A percentile compares a stretch with the other conserved stretches of the same genome.
phyloP scores from a whole-genome alignment of 352 stramenopile genomes.

The Thalassiosira hispida region DNA sequence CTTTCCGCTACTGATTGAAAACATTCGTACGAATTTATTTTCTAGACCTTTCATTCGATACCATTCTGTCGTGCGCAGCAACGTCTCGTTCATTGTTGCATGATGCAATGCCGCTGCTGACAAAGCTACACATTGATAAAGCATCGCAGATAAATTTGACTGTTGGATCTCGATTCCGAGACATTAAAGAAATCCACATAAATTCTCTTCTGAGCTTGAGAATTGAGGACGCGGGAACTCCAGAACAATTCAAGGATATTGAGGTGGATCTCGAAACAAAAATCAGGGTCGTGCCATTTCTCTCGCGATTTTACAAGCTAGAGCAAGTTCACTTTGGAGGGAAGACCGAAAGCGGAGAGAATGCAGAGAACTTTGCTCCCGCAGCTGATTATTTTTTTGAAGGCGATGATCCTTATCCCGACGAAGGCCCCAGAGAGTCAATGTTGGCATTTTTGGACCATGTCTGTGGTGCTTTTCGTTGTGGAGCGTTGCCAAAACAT shows the following conservation, averaged over 20 bases:
- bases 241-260: not conserved
- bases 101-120: slow-evolving; percentile 3
- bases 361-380: slow-evolving; percentile 2
- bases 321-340: slow-evolving; percentile 25
- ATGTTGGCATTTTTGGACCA: slow-evolving; percentile 1
- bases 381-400: no score
- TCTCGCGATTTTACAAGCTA: slow-evolving; percentile 3
- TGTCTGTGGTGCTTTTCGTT: not conserved
- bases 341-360: not conserved
- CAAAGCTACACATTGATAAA: slow-evolving; percentile 14
- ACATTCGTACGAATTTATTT: not conserved
- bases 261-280: slow-evolving; percentile 6
- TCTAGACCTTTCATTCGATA: slow-evolving; percentile 1
- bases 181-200: slow-evolving; percentile 26
- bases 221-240: not conserved
- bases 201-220: slow-evolving; percentile 4
- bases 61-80: slow-evolving; percentile 4
- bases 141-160: not conserved
- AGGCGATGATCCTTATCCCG: no score
- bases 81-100: slow-evolving; percentile 1
- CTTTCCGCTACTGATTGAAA: not conserved
- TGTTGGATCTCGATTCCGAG: slow-evolving; percentile 19
- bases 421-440: not conserved
- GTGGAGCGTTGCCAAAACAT: slow-evolving; percentile 12
- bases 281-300: slow-evolving; percentile 10